Evolutionary conservation across 306 rosid species (phyloP).

Genomic region (Quercus glauca): DNA sequence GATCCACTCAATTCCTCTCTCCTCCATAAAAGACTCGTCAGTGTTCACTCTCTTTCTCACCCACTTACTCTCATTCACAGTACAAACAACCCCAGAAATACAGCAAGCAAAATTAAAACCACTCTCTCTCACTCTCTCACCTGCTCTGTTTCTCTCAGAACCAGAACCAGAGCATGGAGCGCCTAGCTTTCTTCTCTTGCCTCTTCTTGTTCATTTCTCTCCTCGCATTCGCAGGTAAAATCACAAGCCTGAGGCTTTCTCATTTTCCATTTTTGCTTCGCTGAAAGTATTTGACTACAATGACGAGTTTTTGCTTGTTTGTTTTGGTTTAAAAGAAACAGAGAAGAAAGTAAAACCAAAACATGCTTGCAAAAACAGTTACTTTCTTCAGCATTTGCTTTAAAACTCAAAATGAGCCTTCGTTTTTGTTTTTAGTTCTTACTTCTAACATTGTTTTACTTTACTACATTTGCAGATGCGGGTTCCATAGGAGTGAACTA

Average conservation of each 20-base stretch:
- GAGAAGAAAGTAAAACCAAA: too few species aligned
- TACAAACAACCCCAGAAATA: constrained; percentile 11
- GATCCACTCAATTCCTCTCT: neutral
- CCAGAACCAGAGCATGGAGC: constrained; percentile 44
- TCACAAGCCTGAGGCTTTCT: neutral
- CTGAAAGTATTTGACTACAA: neutral
- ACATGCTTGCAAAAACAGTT: too few species aligned
- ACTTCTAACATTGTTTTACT: neutral
- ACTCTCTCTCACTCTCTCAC: neutral
- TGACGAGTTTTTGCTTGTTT: neutral
- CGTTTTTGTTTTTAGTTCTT: neutral
- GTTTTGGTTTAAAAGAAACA: neutral
- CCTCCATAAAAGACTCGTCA: neutral
- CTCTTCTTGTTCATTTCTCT: constrained; percentile 27
- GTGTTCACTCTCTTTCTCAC: neutral
- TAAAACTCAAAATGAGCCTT: neutral
- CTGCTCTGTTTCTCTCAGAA: constrained; percentile 28
- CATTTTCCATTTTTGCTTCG: neutral
- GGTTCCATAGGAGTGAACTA: constrained; percentile 91
- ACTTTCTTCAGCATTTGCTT: neutral
- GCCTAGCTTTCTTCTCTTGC: constrained; percentile 9
- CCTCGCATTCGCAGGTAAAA: constrained; percentile 43
- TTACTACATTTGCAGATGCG: constrained; percentile 43
- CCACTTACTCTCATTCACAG: neutral
- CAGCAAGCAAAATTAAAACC: neutral